Percentiles rank a stretch among this genome's conserved stretches.
These are phyloP conservation scores for Carallia brachiata DNA, from an alignment of 345 rosid species.

Conservation along the genomic window DNA sequence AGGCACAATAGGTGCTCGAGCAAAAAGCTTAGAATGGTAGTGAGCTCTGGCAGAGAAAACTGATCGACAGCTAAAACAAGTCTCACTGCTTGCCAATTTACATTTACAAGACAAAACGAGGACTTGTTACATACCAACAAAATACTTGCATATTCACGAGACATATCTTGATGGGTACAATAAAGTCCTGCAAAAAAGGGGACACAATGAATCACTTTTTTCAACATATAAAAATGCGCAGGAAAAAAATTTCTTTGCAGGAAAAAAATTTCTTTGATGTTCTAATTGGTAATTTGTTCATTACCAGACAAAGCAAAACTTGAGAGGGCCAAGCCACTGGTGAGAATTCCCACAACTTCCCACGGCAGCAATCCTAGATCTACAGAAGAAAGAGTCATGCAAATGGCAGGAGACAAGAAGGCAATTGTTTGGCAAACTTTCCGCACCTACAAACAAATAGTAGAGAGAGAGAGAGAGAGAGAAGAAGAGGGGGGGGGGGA, in stretches of 20 bases:
- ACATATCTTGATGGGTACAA: constrained; percentile 97
- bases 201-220: neutral
- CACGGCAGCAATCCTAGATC: constrained; percentile 92
- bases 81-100: too few species aligned
- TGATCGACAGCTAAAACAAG: constrained; percentile 4
- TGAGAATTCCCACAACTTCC: constrained; percentile 87
- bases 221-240: too few species aligned
- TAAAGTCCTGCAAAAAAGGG: constrained; percentile 54
- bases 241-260: neutral
- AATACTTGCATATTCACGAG: constrained; percentile 91
- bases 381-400: constrained; percentile 79
- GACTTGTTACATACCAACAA: constrained; percentile 56
- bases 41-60: neutral
- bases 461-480: neutral
- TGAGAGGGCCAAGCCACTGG: constrained; percentile 80
- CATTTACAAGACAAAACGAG: neutral
- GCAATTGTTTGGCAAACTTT: constrained; percentile 90
- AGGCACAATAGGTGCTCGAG: neutral
- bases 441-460: constrained; percentile 55
- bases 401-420: constrained; percentile 83
- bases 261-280: neutral
- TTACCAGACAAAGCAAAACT: constrained; percentile 94
- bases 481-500: neutral
- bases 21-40: neutral
- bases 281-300: constrained; percentile 11